Base-by-base conservation (phyloP, 139 green algal species). In the Chlorella sp. region DNA sequence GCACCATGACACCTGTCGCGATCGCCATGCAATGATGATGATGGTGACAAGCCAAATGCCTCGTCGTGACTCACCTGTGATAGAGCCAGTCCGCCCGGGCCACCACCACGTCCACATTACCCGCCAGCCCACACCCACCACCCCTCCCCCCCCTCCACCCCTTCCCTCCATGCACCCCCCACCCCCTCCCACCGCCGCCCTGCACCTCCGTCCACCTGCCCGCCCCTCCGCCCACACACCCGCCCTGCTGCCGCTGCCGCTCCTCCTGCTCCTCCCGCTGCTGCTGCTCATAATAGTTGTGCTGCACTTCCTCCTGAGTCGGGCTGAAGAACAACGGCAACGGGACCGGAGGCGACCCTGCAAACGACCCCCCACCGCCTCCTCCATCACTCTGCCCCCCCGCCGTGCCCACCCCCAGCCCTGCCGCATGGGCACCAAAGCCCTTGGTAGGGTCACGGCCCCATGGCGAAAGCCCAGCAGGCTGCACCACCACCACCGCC, bases 81-180 rank as follows among this genome's bases (percentile, higher is more conserved):
- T 64, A 93, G 32, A 93, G 77, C 80, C 88, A 88, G 10, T 93
- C 91, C 14, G 93, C 92, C 0, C 82, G 71, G 70, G 79, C 89
- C 2, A 87, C 74, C 1, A 91, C 24, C 50, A 97, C 88, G 67
- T 96, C 89, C 31, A 84, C 20, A 69, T 91, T 94, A 33, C 74
- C 79, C 0, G 49, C 64, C 62, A 97, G 75, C 0, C 86, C 89
- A 73, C 85, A 91, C 14, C 89, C 90, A 2, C 31, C 26, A 32
- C 34, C 33, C 71, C n/a, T 35, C 49, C 27, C n/a, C 35, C n/a
- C 24, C 69, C 68, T 51, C 35, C 69, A 5, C 49, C 31, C 23
- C 60, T 62, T 30, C 42, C 42, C 10, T 55, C 10, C 17, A 10
- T n/a, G 24, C 26, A 32, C 34, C 33, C 71, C n/a, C 61, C 49